A percentile compares a stretch with the other conserved stretches of the same genome.
These are phyloP conservation scores for Nigrospora sphaerica DNA, from an alignment of 2,329 filamentous ascomycete species.

Conservation along the genomic window DNA sequence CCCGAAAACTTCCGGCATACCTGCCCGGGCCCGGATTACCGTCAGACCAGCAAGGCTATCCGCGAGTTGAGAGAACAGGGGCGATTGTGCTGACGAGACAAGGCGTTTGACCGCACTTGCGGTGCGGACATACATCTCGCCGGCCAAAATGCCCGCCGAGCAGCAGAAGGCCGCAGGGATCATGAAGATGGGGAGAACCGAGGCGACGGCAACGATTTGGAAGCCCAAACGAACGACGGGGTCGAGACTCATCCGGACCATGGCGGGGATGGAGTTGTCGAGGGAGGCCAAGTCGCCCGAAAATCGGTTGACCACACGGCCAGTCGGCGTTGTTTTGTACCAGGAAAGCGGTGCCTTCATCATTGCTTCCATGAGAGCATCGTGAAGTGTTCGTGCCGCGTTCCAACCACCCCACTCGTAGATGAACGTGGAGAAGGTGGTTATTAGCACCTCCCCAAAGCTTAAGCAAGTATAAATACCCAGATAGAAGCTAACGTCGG, in stretches of 20 bases:
- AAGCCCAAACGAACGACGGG: conserved; percentile 22
- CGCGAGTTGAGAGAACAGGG: conserved; percentile 49
- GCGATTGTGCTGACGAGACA: conserved; percentile 35
- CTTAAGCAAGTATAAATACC: conserved; percentile 42
- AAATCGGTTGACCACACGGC: conserved; percentile 48
- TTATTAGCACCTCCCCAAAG: conserved; percentile 33
- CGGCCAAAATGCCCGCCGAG: conserved; percentile 27
- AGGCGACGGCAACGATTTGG: conserved; percentile 29
- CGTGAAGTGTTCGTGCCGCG: conserved; percentile 46
- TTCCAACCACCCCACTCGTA: conserved; percentile 51
- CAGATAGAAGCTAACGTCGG: conserved; percentile 43
- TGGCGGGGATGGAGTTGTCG: conserved; percentile 37
- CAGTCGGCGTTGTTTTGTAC: conserved; percentile 47
- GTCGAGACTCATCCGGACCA: conserved; percentile 36
- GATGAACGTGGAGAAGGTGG: conserved; percentile 32
- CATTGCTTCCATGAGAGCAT: conserved; percentile 42
- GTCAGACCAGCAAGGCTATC: conserved; percentile 43
- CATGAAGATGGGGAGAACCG: conserved; percentile 36
- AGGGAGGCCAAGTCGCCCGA: conserved; percentile 51
- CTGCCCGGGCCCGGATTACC: conserved; percentile 42
- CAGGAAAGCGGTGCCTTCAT: conserved; percentile 48
- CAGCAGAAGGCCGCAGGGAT: conserved; percentile 31
- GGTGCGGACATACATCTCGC: conserved; percentile 37
- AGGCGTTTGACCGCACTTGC: conserved; percentile 34
- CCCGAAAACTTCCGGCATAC: conserved; percentile 40